These are phyloP conservation scores for Corylus avellana DNA, from an alignment of 306 rosid genomes.

Conservation along the genomic window DNA sequence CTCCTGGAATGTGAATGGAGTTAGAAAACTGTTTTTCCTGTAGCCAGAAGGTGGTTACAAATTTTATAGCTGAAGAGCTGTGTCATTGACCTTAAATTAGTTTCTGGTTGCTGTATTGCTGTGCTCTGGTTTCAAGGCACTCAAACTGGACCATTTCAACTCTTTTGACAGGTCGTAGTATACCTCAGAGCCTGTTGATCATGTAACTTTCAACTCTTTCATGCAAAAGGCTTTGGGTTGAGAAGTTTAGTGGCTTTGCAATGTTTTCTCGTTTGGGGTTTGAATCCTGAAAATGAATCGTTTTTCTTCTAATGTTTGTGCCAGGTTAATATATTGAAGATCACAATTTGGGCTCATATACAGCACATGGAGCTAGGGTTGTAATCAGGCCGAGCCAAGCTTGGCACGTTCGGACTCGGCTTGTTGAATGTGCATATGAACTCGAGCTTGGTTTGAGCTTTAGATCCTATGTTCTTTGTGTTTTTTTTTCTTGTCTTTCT, in stretches of 20 bases:
- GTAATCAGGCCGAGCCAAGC: no score
- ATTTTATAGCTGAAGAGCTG: background rate
- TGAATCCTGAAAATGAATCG: no score
- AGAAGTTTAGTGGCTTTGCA: background rate
- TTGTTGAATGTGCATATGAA: no score
- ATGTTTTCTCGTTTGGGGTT: background rate
- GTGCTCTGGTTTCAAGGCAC: background rate
- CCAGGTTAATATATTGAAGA: no score
- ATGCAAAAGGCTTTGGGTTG: background rate
- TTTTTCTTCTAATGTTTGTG: no score
- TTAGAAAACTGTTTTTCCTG: background rate
- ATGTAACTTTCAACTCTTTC: no score
- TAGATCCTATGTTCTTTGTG: no score
- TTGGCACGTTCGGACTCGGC: no score
- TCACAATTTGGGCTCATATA: no score
- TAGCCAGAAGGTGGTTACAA: background rate
- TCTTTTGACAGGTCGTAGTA: background rate
- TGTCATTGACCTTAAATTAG: background rate
- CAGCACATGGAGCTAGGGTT: no score
- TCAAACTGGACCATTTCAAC: background rate
- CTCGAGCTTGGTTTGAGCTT: no score
- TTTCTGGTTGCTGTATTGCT: background rate
- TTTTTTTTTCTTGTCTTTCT: no score
- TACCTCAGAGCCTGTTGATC: background rate
- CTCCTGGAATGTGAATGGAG: background rate